phyloP scores from a whole-genome alignment of 2,329 filamentous ascomycete genomes.

The Alternaria panax region DNA sequence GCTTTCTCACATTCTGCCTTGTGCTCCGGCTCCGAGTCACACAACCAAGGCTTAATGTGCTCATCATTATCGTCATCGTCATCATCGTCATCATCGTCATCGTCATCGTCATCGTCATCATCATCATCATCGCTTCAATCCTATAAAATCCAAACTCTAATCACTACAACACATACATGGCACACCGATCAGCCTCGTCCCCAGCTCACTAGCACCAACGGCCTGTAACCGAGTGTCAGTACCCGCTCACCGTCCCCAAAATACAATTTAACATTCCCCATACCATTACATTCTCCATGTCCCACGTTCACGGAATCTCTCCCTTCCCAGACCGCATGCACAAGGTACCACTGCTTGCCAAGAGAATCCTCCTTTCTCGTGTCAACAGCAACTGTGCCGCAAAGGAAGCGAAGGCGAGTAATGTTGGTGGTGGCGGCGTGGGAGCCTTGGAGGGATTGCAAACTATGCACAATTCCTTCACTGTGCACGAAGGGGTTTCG shows the following conservation, averaged over 20 bases:
- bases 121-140: background rate
- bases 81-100: no score
- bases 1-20: background rate
- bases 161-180: background rate
- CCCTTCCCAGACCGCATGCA: background rate
- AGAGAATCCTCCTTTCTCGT: background rate
- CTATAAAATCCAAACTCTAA: background rate
- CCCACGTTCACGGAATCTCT: background rate
- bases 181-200: slow-evolving; percentile 1
- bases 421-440: slow-evolving; percentile 4
- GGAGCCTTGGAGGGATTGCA: background rate
- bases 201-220: background rate
- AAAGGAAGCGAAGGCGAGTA: background rate
- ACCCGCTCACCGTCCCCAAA: background rate
- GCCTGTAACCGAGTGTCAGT: background rate
- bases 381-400: slow-evolving; percentile 1
- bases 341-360: background rate
- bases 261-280: background rate
- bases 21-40: background rate
- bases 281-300: background rate
- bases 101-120: no score
- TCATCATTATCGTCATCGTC: background rate
- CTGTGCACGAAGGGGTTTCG: background rate
- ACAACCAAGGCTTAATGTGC: background rate
- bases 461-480: background rate